A percentile compares a stretch with the other conserved stretches of the same genome.
phyloP scores from a whole-genome alignment of 2,329 filamentous ascomycete genomes.

The Fusarium incarnatum region DNA sequence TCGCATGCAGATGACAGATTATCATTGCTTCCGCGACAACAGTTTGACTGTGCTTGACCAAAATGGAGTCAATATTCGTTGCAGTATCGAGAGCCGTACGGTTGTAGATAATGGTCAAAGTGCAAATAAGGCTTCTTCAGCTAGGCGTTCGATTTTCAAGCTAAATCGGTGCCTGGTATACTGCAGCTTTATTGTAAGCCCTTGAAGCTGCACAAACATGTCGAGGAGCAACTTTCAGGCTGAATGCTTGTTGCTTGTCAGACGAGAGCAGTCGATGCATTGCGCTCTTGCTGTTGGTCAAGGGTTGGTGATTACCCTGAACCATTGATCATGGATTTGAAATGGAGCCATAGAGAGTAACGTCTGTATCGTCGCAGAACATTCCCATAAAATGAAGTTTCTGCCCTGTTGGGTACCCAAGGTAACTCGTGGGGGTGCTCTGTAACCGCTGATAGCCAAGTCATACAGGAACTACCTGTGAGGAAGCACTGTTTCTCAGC shows the following conservation, averaged over 20 bases:
- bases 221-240: not conserved
- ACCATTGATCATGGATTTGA: not conserved
- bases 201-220: not conserved
- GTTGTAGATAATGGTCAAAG: not conserved
- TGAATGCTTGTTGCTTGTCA: not conserved
- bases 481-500: not conserved
- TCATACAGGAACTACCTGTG: not conserved
- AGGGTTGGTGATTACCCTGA: not conserved
- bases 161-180: not conserved
- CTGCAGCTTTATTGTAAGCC: not conserved
- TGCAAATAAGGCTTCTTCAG: not conserved
- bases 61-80: not conserved
- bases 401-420: too few species aligned
- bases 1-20: not conserved
- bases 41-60: not conserved
- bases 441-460: not conserved
- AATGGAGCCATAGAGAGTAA: not conserved
- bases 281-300: not conserved
- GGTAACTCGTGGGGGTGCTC: not conserved
- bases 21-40: not conserved
- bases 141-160: not conserved
- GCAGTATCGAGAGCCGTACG: not conserved
- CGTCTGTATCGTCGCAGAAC: not conserved
- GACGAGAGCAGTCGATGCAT: not conserved
- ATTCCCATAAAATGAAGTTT: not conserved